Evolutionary conservation across 2,329 filamentous ascomycete species (phyloP), one percentile per base, ranked within the genome.

Genomic region (Fusarium haematococcum): DNA sequence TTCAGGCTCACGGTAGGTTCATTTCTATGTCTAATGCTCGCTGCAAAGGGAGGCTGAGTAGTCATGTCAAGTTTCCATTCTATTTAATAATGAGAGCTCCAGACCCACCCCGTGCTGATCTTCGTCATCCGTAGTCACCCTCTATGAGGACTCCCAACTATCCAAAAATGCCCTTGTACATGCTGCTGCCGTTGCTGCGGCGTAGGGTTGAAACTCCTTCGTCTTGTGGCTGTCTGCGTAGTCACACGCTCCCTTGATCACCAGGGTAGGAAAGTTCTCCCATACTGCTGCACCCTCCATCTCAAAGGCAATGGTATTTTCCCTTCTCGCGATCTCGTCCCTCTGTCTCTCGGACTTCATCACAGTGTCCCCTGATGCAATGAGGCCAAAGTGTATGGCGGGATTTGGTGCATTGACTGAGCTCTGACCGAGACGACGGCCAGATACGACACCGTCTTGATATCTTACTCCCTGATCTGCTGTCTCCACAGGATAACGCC

Each of bases 181-280:
- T 11, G 65, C 68, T 13, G 14, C 60, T 1, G 50, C 69, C 0
- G 57, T 60, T 1, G 60, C 39, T 6, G 70, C 65, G 6, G 65
- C 63, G 45, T 60, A 69, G 0, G 10, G 27, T 7, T 67, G 70
- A 62, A 65, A 74, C 3, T 8, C 23, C 2, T 71, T 63, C 18
- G 54, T 63, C 30, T 75, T 73, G 11, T 63, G 50, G 8, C 70
- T 69, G n/a, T 75, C 72, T 18, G 68, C 68, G 20, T 74, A 75
- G 37, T 75, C 71, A 11, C 63, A 67, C 5, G 60, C 68, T 2
- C 73, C 61, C 20, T 75, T 75, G 35, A 75, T 70, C 1, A 72
- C 20, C 20, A 20, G 20, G 20, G 20, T 20, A 20, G 20, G 20
- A 20, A 20, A 20, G 20, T 20, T 20, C 20, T 20, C 64, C 66